Evolutionary conservation across 805 yeast species (phyloP), one percentile per base, ranked within the genome.

Genomic region (Wickerhamiella allomyrinae): DNA sequence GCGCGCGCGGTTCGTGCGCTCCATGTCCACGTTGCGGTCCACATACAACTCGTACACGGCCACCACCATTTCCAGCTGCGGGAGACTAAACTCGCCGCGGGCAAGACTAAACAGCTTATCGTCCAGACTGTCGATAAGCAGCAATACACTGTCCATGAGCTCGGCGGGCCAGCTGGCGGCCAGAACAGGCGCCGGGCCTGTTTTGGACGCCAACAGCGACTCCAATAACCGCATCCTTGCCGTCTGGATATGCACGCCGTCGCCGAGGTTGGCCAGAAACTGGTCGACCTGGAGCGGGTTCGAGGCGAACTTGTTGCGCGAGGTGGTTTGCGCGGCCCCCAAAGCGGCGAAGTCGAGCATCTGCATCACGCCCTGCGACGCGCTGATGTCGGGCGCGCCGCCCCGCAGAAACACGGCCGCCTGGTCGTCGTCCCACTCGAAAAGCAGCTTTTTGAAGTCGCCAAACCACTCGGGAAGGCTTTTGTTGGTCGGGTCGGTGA

Each of bases 191-290:
- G 31, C 6, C 29, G 14, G 22, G 7, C 9, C 19, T 8, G n/a
- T 20, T 19, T 15, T 9, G 6, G 42, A 34, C 15, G 37, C 21
- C 9, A 34, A 14, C 15, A 41, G 23, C 9, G 36, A 21, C 17
- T 52, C 23, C 2, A 70, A 35, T 2, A 69, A 44, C 14, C 49
- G 43, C n/a, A 57, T 46, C 29, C 73, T 51, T 0, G 60, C 60
- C 29, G 66, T 66, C 31, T 63, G 66, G 29, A 62, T 60, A 41
- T 69, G 71, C 15, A 49, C 49, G 1, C 51, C 48, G 0, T 45
- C 27, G 37, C 63, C 65, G 2, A 65, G 44, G 1, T 23, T 27
- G 1, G 46, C 24, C 5, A 68, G 42, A 40, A 66, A 61, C 0
- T 41, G 45, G 5, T 42, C 48, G 2, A 51, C 50, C 20, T 50